These are phyloP conservation scores for Pugionium dolabratum DNA, from an alignment of 345 rosid species.

Conservation along the genomic window DNA sequence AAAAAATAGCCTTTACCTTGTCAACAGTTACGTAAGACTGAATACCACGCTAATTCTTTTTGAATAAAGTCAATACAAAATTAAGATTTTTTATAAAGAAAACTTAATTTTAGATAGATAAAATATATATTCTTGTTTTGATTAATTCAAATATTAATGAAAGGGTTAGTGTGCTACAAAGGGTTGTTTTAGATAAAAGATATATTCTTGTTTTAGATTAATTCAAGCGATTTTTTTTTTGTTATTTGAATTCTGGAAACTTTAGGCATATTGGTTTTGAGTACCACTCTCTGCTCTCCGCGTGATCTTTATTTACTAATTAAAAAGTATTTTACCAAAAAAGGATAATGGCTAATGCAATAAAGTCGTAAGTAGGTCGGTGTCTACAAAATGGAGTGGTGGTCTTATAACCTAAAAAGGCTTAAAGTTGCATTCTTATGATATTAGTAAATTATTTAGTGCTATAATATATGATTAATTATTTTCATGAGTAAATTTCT, in stretches of 20 bases:
- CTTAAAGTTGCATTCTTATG: slow-evolving; percentile 27
- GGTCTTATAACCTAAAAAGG: slow-evolving; percentile 26
- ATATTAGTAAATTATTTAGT: too few species aligned
- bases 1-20: slow-evolving; percentile 33
- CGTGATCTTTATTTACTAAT: slow-evolving; percentile 24
- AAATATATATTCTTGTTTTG: too few species aligned
- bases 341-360: slow-evolving; percentile 1
- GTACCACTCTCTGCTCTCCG: slow-evolving; percentile 12
- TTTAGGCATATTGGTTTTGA: slow-evolving; percentile 7
- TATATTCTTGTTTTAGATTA: too few species aligned
- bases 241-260: slow-evolving; percentile 2
- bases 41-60: slow-evolving; percentile 10
- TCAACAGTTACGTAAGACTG: slow-evolving; percentile 32
- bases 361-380: slow-evolving; percentile 37
- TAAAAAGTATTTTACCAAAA: slow-evolving; percentile 6
- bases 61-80: slow-evolving; percentile 4
- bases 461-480: too few species aligned
- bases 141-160: too few species aligned
- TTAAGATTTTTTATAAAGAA: not conserved
- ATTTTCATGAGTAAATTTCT: too few species aligned
- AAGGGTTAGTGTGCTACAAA: too few species aligned
- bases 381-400: slow-evolving; percentile 26
- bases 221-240: not conserved
- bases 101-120: not conserved
- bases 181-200: not conserved